Percentiles rank a stretch among this genome's conserved stretches.
Conservation (phyloP, 768 basidiomycete species). For the Boletus coccyginus region DNA sequence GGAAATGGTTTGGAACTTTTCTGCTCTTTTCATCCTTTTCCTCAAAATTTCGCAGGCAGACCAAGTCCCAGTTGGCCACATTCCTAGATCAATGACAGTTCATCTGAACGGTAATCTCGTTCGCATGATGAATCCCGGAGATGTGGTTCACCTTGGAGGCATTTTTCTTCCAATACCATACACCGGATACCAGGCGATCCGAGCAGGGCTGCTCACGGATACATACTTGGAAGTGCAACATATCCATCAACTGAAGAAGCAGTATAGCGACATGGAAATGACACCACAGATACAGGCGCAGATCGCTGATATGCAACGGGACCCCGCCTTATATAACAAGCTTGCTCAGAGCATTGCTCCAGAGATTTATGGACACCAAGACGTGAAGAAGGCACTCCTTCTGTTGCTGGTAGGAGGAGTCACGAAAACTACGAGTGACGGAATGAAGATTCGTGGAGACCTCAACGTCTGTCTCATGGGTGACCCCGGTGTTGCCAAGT, state of each 20-base stretch:
- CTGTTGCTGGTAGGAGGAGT: constrained; percentile 93
- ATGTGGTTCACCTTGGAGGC: constrained; percentile 93
- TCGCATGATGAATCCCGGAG: constrained; percentile 90
- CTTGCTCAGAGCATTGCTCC: constrained; percentile 95
- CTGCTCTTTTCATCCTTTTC: background rate
- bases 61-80: constrained; percentile 99
- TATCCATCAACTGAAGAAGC: constrained; percentile 94
- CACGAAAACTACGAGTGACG: constrained; percentile 92
- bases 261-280: constrained; percentile 92
- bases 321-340: constrained; percentile 81
- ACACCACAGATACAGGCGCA: constrained; percentile 77
- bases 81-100: constrained; percentile 97
- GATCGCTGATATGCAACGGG: constrained; percentile 65
- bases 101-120: constrained; percentile 90
- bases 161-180: constrained; percentile 98
- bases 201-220: constrained; percentile 94
- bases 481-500: constrained; percentile 99
- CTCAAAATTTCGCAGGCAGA: constrained; percentile 62
- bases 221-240: constrained; percentile 93
- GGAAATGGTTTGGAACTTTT: constrained; percentile 72
- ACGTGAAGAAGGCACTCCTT: constrained; percentile 95
- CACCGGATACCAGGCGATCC: constrained; percentile 94
- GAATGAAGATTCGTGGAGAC: constrained; percentile 98
- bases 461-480: constrained; percentile 99
- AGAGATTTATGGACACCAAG: constrained; percentile 96